phyloP scores from a whole-genome alignment of 2,329 filamentous ascomycete species.

The Alternaria longipes region DNA sequence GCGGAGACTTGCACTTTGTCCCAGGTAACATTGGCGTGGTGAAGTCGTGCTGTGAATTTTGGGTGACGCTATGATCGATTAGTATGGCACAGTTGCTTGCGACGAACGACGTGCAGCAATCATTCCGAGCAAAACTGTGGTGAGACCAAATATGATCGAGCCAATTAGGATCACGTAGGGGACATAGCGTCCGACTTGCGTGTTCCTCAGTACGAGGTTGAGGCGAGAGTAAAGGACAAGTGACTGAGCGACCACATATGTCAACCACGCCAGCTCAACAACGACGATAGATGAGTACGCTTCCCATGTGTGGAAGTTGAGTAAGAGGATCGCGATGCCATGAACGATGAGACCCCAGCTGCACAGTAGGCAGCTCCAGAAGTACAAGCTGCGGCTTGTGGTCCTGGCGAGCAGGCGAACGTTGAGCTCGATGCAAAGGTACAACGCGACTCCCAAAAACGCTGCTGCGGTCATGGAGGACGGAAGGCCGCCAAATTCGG shows the following conservation, averaged over 20 bases:
- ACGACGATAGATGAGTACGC: slow-evolving; percentile 51
- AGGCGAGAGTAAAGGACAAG: slow-evolving; percentile 69
- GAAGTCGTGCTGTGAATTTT: slow-evolving; percentile 18
- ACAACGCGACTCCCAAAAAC: slow-evolving; percentile 41
- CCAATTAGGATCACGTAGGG: slow-evolving; percentile 65
- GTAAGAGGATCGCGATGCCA: slow-evolving; percentile 52
- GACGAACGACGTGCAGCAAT: slow-evolving; percentile 52
- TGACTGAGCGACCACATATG: slow-evolving; percentile 67
- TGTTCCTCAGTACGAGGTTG: slow-evolving; percentile 61
- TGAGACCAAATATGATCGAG: slow-evolving; percentile 61
- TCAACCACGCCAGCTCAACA: slow-evolving; percentile 64
- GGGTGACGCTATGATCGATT: slow-evolving; percentile 25
- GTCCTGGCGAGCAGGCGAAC: slow-evolving; percentile 50
- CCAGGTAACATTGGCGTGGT: slow-evolving; percentile 33
- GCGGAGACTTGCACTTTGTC: slow-evolving; percentile 53
- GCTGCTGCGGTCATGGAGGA: slow-evolving; percentile 19
- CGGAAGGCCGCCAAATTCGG: slow-evolving; percentile 1
- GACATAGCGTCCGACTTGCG: slow-evolving; percentile 49
- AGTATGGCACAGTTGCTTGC: slow-evolving; percentile 4
- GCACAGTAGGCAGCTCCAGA: slow-evolving; percentile 52
- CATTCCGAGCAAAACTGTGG: slow-evolving; percentile 63
- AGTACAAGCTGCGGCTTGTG: slow-evolving; percentile 57
- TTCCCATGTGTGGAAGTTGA: slow-evolving; percentile 55
- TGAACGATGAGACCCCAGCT: slow-evolving; percentile 51
- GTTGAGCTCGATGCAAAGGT: slow-evolving; percentile 54